Conservation (phyloP, 1,139 yeast genomes). For the Keqinozyma sinolaborantium region DNA sequence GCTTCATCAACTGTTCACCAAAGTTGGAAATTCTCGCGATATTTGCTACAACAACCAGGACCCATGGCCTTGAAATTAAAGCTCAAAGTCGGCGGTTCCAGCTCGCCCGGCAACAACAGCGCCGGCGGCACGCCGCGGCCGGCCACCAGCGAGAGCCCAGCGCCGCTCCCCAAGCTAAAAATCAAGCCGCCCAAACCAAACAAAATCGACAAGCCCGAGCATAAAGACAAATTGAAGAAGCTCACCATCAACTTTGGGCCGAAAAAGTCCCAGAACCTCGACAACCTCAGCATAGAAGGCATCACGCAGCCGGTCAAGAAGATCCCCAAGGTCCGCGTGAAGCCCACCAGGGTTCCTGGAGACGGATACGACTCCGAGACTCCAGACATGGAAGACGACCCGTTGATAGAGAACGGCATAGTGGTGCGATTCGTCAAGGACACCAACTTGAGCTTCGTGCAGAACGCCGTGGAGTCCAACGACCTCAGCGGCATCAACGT, state of each 20-base stretch:
- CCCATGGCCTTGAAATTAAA: constrained; percentile 25
- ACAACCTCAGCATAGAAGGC: constrained; percentile 9
- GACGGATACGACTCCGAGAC: constrained; percentile 98
- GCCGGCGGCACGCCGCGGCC: not conserved
- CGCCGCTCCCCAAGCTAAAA: constrained; percentile 21
- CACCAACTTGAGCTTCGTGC: constrained; percentile 72
- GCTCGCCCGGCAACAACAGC: constrained; percentile 6
- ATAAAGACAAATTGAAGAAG: constrained; percentile 17
- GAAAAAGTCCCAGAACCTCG: constrained; percentile 8
- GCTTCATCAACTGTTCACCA: not conserved
- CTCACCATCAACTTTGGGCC: constrained; percentile 18
- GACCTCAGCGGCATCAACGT: constrained; percentile 71
- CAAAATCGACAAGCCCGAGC: constrained; percentile 8
- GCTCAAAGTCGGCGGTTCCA: constrained; percentile 18
- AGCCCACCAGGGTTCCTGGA: constrained; percentile 83
- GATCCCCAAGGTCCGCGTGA: constrained; percentile 69
- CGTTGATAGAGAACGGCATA: constrained; percentile 83
- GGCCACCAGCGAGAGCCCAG: constrained; percentile 5
- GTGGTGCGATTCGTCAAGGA: constrained; percentile 78
- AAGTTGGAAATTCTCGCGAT: not conserved
- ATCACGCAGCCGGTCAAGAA: constrained; percentile 11
- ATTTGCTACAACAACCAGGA: too few relatives aligned
- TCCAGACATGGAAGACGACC: constrained; percentile 94
- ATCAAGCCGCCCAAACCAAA: constrained; percentile 22
- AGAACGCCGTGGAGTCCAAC: constrained; percentile 76